Conservation (phyloP, 2,329 filamentous ascomycete genomes). For the Aschersonia sp. region DNA sequence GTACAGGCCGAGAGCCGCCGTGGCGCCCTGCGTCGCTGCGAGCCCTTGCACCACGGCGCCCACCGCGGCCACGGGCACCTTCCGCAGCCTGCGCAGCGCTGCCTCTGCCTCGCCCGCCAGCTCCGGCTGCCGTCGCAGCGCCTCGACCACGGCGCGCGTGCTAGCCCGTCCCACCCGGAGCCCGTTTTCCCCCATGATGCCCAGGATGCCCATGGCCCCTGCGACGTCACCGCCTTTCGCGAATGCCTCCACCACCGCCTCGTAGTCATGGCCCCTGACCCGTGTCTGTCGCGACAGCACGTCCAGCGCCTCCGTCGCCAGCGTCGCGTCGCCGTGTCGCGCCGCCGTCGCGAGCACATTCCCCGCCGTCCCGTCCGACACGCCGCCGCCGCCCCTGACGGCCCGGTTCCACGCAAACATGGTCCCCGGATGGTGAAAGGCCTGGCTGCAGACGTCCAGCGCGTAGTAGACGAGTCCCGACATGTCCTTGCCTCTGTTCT, state of each 20-base stretch:
- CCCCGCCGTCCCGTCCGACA: slow-evolving; percentile 46
- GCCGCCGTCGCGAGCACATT: slow-evolving; percentile 62
- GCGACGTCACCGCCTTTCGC: slow-evolving; percentile 41
- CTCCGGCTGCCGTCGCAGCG: slow-evolving; percentile 32
- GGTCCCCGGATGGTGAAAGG: slow-evolving; percentile 48
- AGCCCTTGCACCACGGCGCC: slow-evolving; percentile 20
- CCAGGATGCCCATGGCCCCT: slow-evolving; percentile 54
- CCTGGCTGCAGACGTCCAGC: slow-evolving; percentile 58
- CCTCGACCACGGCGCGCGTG: slow-evolving; percentile 46
- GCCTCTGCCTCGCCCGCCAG: slow-evolving; percentile 37
- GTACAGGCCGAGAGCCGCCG: slow-evolving; percentile 15
- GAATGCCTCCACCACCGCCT: slow-evolving; percentile 62
- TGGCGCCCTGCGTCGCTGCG: slow-evolving; percentile 13
- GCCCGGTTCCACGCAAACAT: slow-evolving; percentile 56
- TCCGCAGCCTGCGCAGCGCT: slow-evolving; percentile 30
- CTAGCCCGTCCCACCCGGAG: slow-evolving; percentile 41
- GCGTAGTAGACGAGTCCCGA: slow-evolving; percentile 52
- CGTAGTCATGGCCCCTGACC: slow-evolving; percentile 59
- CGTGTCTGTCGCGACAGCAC: slow-evolving; percentile 22
- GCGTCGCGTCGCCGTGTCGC: slow-evolving; percentile 46
- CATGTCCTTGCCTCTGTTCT: slow-evolving; percentile 22
- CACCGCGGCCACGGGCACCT: slow-evolving; percentile 21
- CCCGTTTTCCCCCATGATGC: slow-evolving; percentile 49
- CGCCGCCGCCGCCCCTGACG: slow-evolving; percentile 26
- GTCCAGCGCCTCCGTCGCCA: slow-evolving; percentile 60